Evolutionary conservation across 805 yeast genomes (phyloP), one percentile per base, ranked within the genome.

Genomic region (Trichomonascus vanleenenianus): DNA sequence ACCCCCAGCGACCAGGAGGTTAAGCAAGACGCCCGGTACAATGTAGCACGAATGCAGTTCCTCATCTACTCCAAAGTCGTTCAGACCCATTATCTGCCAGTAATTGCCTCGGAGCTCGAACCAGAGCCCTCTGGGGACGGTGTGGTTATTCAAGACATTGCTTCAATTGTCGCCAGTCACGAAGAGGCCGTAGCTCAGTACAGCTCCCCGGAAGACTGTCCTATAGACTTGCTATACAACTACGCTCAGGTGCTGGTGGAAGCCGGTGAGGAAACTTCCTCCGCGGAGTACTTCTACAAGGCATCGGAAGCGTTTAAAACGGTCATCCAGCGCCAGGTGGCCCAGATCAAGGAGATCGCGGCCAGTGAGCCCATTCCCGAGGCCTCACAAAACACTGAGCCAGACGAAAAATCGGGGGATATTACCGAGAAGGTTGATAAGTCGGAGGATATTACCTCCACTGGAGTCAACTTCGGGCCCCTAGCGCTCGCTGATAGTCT

Each of bases 1-100:
- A 14, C 19, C 10, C 25, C 22, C n/a, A n/a, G 8, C 6, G 37
- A 18, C n/a, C 10, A n/a, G 16, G 35, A 20, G 5, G 35, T 16
- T 16, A 30, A 22, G 19, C 22, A 37, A 25, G 86, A 82, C 56
- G 67, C 77, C 12, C 65, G 72, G 49, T 83, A 81, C 58, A 83
- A 83, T 60, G 64, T 76, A 2, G 69, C 78, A 15, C 59, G 91
- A 47, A 64, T 83, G 50, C 60, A 79, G 18, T 79, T 74, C 50
- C 78, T 75, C 47, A 82, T 82, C 0, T 78, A 79, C 56, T 65
- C 62, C 50, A 74, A 72, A 42, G 76, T 72, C 49, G 61, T 67
- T 41, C 72, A 72, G 32, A 39, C 49, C 1, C 55, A 56, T 8
- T 18, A 40, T 12, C 18, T 51, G 32, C 45, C 39, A 9, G 42